A percentile compares a stretch with the other conserved stretches of the same genome.
phyloP scores from a whole-genome alignment of 129 eudicot species.

The Deinandra increscens region DNA sequence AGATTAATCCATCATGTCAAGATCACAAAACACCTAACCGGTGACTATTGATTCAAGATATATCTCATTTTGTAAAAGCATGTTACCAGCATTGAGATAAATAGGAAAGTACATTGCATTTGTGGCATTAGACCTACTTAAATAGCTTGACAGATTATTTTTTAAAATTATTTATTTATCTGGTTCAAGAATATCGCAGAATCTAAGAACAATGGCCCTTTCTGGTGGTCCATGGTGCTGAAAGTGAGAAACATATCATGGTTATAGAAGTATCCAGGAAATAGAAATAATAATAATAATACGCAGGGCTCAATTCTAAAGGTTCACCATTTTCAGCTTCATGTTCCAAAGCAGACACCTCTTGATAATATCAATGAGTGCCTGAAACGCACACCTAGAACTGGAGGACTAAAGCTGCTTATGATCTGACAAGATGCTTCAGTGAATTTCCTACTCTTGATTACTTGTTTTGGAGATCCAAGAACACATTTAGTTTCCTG shows the following conservation, averaged over 20 bases:
- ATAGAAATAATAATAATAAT: conserved; percentile 17
- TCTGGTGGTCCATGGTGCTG: conserved; percentile 1
- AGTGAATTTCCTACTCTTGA: conserved; percentile 41
- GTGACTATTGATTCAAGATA: not conserved
- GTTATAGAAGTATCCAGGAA: conserved; percentile 8
- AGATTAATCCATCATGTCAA: not conserved
- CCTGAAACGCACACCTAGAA: conserved; percentile 38
- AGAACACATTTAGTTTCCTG: conserved; percentile 74
- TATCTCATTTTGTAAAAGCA: not conserved
- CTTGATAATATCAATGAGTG: conserved; percentile 37
- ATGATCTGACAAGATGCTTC: conserved; percentile 36
- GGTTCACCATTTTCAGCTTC: conserved; percentile 57
- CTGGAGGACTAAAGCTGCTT: conserved; percentile 48
- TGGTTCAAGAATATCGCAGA: conserved; percentile 14
- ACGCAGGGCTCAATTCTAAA: conserved; percentile 25
- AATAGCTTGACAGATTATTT: not conserved
- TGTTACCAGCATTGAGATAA: not conserved
- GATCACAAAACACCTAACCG: not conserved
- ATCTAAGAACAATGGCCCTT: not conserved
- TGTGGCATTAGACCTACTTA: conserved; percentile 2
- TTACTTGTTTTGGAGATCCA: conserved; percentile 55
- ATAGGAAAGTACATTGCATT: not conserved
- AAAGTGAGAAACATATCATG: not conserved
- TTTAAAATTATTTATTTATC: not conserved
- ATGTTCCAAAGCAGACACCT: conserved; percentile 54